Conservation (phyloP, 2,329 filamentous ascomycete genomes). For the Venturia nashicola region DNA sequence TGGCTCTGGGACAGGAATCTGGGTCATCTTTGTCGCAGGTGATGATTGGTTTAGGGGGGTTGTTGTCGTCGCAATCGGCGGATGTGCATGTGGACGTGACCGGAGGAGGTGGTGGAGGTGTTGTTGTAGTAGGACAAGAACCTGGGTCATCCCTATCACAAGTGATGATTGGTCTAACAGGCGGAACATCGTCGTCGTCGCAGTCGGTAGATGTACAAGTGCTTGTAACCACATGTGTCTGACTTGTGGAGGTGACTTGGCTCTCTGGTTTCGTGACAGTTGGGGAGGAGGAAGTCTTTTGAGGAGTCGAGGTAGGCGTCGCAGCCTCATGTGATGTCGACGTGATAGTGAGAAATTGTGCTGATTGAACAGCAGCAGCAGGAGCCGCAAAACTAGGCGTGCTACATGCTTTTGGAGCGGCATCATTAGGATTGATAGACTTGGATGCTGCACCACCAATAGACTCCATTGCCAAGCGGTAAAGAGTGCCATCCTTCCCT, state of each 20-base stretch:
- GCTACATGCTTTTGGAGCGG: background rate
- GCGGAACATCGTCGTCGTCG: background rate
- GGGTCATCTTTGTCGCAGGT: background rate
- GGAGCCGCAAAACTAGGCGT: background rate
- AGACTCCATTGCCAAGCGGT: background rate
- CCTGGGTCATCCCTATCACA: background rate
- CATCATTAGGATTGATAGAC: constrained; percentile 7
- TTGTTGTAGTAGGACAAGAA: background rate
- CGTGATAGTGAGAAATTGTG: background rate
- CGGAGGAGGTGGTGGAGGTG: background rate
- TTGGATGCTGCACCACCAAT: background rate
- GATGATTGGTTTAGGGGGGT: background rate
- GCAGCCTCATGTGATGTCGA: background rate
- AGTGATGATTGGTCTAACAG: background rate
- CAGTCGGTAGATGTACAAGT: background rate
- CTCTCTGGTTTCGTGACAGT: background rate
- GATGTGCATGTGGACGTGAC: background rate
- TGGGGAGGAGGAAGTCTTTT: background rate
- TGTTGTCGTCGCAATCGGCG: background rate
- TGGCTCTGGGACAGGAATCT: background rate
- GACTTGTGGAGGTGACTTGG: background rate
- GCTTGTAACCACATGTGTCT: background rate
- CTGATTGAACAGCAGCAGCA: background rate
- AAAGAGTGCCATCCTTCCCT: background rate
- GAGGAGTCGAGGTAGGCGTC: background rate